These are phyloP conservation scores for Fraxinus sp. DNA, from an alignment of 305 asterid species.

Conservation along the genomic window DNA sequence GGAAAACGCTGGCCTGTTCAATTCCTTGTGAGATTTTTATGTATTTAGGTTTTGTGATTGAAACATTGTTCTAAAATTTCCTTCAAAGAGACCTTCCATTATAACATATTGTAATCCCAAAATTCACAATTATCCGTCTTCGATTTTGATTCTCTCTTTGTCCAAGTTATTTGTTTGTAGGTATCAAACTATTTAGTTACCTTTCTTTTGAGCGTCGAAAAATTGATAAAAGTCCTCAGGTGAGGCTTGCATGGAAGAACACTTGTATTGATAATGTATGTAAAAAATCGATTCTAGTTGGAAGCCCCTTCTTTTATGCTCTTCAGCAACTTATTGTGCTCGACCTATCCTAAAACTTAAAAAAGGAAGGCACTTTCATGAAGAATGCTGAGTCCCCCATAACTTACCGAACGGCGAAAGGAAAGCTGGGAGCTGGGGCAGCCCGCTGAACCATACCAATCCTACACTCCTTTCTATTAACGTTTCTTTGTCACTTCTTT, in stretches of 20 bases:
- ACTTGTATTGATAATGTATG: neutral
- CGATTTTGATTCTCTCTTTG: neutral
- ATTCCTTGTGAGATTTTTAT: neutral
- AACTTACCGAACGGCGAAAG: too few relatives aligned
- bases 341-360: too few relatives aligned
- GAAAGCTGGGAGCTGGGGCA: too few relatives aligned
- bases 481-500: too few relatives aligned
- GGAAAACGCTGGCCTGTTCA: neutral
- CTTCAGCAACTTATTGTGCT: too few relatives aligned
- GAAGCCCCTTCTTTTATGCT: too few relatives aligned
- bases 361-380: too few relatives aligned
- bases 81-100: neutral
- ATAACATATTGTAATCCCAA: neutral
- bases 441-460: too few relatives aligned
- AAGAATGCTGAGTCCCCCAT: too few relatives aligned
- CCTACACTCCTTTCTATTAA: too few relatives aligned
- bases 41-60: neutral
- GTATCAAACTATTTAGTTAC: neutral
- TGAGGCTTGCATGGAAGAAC: neutral
- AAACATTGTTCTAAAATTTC: neutral
- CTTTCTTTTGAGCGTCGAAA: neutral
- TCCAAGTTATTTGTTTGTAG: neutral
- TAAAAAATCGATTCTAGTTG: neutral
- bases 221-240: neutral
- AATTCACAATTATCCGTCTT: neutral